Percentiles rank a stretch among this genome's conserved stretches.
These are phyloP conservation scores for Aspergillus quadricinctus DNA, from an alignment of 2,329 filamentous ascomycete genomes.

Conservation along the genomic window DNA sequence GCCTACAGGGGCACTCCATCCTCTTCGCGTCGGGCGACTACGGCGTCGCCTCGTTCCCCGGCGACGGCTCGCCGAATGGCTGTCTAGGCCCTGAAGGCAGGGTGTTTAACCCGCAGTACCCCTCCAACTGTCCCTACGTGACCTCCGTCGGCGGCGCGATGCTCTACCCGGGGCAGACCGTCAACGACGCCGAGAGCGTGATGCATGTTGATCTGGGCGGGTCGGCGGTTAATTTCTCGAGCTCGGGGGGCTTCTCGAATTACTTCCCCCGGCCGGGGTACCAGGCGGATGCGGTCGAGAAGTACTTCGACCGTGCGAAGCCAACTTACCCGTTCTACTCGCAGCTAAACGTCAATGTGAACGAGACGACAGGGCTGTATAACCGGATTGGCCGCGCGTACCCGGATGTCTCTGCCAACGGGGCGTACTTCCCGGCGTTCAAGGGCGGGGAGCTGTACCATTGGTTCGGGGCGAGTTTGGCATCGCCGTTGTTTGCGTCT, in stretches of 20 bases:
- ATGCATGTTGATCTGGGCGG: constrained; percentile 30
- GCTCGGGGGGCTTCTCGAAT: constrained; percentile 47
- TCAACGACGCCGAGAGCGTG: constrained; percentile 24
- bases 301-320: constrained; percentile 37
- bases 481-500: constrained; percentile 27
- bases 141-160: constrained; percentile 43
- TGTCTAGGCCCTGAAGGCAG: constrained; percentile 36
- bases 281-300: constrained; percentile 38
- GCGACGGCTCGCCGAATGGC: constrained; percentile 33
- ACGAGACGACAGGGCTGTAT: constrained; percentile 38
- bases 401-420: constrained; percentile 48
- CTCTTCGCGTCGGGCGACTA: constrained; percentile 29
- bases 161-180: constrained; percentile 25
- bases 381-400: constrained; percentile 46
- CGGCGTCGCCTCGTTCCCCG: constrained; percentile 33
- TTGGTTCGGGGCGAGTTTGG: constrained; percentile 26
- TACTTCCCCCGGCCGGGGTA: constrained; percentile 42
- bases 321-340: constrained; percentile 28
- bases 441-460: constrained; percentile 13
- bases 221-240: constrained; percentile 29
- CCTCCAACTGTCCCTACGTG: constrained; percentile 50
- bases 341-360: constrained; percentile 29
- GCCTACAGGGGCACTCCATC: constrained; percentile 30
- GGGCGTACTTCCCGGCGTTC: constrained; percentile 28
- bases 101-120: constrained; percentile 49